These are phyloP conservation scores for Talaromyces adpressus DNA, from an alignment of 495 filamentous ascomycete species.

Conservation along the genomic window DNA sequence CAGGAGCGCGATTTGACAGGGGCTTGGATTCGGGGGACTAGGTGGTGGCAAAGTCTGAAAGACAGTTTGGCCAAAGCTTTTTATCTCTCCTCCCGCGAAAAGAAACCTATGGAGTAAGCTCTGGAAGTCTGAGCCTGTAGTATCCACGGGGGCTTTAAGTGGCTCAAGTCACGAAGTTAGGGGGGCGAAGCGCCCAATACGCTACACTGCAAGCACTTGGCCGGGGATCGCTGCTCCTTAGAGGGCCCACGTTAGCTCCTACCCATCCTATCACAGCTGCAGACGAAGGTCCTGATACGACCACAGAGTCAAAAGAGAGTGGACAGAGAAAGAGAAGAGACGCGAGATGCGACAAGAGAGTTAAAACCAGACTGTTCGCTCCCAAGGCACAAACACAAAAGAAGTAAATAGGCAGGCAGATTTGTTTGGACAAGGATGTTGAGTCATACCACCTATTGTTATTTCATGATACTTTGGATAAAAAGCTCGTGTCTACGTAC, in stretches of 20 bases:
- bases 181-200: neutral
- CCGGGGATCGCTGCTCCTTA: neutral
- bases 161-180: neutral
- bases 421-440: neutral
- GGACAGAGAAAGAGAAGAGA: neutral
- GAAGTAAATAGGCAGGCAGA: neutral
- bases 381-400: neutral
- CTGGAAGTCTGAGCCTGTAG: neutral
- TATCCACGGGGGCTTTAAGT: neutral
- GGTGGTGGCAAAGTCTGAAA: neutral
- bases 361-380: neutral
- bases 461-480: neutral
- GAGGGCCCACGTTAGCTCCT: slow-evolving; percentile 2
- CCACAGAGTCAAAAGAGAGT: neutral
- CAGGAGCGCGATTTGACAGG: too few species aligned
- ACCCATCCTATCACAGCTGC: neutral
- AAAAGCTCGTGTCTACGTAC: neutral
- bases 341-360: neutral
- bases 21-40: neutral
- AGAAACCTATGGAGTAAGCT: too few species aligned
- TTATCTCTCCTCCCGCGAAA: neutral
- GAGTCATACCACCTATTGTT: neutral
- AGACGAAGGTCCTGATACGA: neutral
- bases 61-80: neutral
- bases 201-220: neutral